A percentile compares a stretch with the other conserved stretches of the same genome.
Conservation (phyloP, 108 stramenopile genomes). For the Nitzschia sp. region DNA sequence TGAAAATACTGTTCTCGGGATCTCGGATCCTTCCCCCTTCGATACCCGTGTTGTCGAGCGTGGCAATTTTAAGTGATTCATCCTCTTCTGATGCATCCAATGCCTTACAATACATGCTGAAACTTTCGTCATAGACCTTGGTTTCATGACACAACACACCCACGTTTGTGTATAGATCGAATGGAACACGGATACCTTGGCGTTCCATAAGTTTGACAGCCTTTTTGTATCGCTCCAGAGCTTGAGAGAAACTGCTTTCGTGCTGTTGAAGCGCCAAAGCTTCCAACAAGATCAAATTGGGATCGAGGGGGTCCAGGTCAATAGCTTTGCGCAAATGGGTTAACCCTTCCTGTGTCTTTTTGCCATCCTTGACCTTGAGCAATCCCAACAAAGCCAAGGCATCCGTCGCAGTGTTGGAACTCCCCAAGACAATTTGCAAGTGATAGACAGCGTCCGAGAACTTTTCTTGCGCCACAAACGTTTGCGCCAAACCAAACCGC, state of each 20-base stretch:
- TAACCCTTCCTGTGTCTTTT: slow-evolving; percentile 63
- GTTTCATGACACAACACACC: slow-evolving; percentile 84
- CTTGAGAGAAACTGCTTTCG: slow-evolving; percentile 57
- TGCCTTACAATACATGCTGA: slow-evolving; percentile 60
- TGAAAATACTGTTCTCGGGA: slow-evolving; percentile 67
- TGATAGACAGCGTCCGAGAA: slow-evolving; percentile 64
- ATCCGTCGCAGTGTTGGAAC: slow-evolving; percentile 77
- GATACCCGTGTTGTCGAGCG: slow-evolving; percentile 34
- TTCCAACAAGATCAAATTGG: slow-evolving; percentile 72
- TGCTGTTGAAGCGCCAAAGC: slow-evolving; percentile 82
- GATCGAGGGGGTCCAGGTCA: slow-evolving; percentile 83
- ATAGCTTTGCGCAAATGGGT: slow-evolving; percentile 75
- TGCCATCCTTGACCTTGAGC: slow-evolving; percentile 65
- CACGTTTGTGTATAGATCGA: slow-evolving; percentile 71
- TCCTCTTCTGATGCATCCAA: slow-evolving; percentile 51
- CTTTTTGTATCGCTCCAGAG: slow-evolving; percentile 76
- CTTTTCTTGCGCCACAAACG: slow-evolving; percentile 62
- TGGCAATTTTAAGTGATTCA: slow-evolving; percentile 27
- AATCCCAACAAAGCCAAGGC: slow-evolving; percentile 74
- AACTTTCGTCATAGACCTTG: slow-evolving; percentile 67
- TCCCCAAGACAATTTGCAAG: slow-evolving; percentile 59
- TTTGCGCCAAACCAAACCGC: slow-evolving; percentile 80
- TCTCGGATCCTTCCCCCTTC: slow-evolving; percentile 57
- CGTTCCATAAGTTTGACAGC: slow-evolving; percentile 70
- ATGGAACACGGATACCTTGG: slow-evolving; percentile 48